A percentile compares a stretch with the other conserved stretches of the same genome.
Conservation (phyloP, 2,329 filamentous ascomycete genomes). For the Sarocladium oryzae region DNA sequence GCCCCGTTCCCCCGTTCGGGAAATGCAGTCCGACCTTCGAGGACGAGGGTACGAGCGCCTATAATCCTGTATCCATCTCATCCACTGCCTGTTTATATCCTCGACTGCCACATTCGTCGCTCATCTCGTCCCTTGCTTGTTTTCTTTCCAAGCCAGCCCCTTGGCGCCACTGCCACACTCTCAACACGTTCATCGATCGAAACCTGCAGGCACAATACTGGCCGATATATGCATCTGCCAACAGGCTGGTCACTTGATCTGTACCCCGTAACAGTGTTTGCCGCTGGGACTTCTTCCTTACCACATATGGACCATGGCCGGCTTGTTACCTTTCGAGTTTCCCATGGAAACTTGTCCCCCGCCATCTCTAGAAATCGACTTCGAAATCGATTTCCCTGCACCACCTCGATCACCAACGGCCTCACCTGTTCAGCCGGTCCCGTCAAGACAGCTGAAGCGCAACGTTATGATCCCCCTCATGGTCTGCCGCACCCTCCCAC, state of each 20-base stretch:
- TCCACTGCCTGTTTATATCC: background rate
- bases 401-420: background rate
- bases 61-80: background rate
- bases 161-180: conserved; percentile 1
- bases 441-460: conserved; percentile 9
- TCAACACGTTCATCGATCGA: background rate
- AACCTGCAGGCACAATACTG: background rate
- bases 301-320: conserved; percentile 5
- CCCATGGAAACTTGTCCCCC: background rate
- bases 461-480: conserved; percentile 1
- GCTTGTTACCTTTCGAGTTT: conserved; percentile 7
- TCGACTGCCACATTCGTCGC: conserved; percentile 1
- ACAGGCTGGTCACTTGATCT: background rate
- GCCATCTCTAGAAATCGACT: background rate
- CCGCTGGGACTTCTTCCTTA: background rate
- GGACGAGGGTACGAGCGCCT: background rate
- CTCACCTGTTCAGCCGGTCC: background rate
- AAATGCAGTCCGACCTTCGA: background rate
- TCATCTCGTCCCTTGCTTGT: background rate
- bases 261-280: background rate
- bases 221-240: background rate
- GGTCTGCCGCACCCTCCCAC: conserved; percentile 29
- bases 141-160: background rate
- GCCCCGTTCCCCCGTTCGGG: background rate
- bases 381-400: background rate